A percentile compares a stretch with the other conserved stretches of the same genome.
Evolutionary conservation across 2,329 filamentous ascomycete genomes (phyloP).

Genomic region (Diplodia mutila): DNA sequence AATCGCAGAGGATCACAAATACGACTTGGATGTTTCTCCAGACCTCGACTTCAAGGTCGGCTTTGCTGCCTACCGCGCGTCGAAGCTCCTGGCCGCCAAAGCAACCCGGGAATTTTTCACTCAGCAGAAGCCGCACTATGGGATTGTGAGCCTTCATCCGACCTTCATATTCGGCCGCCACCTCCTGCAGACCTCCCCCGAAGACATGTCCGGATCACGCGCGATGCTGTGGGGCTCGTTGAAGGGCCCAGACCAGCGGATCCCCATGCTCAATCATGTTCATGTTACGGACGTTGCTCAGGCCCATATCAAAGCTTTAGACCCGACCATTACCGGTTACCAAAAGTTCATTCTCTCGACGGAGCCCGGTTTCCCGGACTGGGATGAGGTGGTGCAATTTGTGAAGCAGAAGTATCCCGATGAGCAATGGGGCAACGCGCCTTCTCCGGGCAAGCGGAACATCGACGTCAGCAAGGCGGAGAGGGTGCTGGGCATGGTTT

Average conservation of each 20-base stretch:
- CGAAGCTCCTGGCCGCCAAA: constrained; percentile 37
- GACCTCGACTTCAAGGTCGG: constrained; percentile 25
- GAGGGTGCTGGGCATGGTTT: constrained; percentile 29
- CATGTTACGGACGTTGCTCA: constrained; percentile 36
- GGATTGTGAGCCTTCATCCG: constrained; percentile 34
- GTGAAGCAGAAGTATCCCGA: constrained; percentile 29
- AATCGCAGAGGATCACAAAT: constrained; percentile 15
- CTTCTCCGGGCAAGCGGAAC: constrained; percentile 19
- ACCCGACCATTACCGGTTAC: constrained; percentile 23
- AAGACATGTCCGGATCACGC: constrained; percentile 32
- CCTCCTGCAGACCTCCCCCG: constrained; percentile 29
- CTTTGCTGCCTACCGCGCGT: constrained; percentile 30
- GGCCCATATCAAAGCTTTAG: constrained; percentile 33
- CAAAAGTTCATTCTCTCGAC: constrained; percentile 28
- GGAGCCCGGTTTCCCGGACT: constrained; percentile 26
- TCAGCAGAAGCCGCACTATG: constrained; percentile 31
- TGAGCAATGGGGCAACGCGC: constrained; percentile 27
- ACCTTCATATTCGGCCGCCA: constrained; percentile 34
- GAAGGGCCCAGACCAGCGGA: constrained; percentile 26
- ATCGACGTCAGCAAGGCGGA: constrained; percentile 29
- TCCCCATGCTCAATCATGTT: constrained; percentile 28
- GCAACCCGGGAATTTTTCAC: constrained; percentile 32
- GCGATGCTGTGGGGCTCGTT: constrained; percentile 29
- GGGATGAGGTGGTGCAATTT: constrained; percentile 29
- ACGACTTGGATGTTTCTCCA: constrained; percentile 27